Percentiles rank a stretch among this genome's conserved stretches.
These are phyloP conservation scores for Zoysia pacifica DNA, from an alignment of 176 grass and related monocot species.

Conservation along the genomic window DNA sequence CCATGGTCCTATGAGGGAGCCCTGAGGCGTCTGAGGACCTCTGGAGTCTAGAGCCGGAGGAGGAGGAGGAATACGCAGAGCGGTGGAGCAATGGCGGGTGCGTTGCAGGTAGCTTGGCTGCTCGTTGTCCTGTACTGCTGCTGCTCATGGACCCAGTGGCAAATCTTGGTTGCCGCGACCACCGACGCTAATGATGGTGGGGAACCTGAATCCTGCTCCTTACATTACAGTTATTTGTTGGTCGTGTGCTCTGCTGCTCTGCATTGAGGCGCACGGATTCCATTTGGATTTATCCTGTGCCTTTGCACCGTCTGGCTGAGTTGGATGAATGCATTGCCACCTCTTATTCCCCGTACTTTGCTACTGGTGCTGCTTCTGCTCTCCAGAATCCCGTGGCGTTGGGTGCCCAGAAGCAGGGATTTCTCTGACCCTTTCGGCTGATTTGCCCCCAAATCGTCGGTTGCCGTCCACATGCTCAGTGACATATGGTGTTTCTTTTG, in stretches of 20 bases:
- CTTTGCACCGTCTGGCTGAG: not conserved
- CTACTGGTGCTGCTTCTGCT: not conserved
- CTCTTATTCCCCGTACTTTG: not conserved
- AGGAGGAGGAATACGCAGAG: not conserved
- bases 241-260: not conserved
- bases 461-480: not conserved
- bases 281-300: not conserved
- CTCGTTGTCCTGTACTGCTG: constrained; percentile 23
- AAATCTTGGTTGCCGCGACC: constrained; percentile 42
- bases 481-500: constrained; percentile 18
- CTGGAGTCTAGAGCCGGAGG: no score
- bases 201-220: constrained; percentile 3
- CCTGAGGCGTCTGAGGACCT: no score
- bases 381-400: constrained; percentile 36
- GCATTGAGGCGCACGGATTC: constrained; percentile 9
- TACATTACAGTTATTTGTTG: not conserved
- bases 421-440: constrained; percentile 1
- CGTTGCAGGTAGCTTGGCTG: constrained; percentile 19
- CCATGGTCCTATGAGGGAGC: constrained; percentile 32
- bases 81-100: constrained; percentile 44
- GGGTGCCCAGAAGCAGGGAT: not conserved
- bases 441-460: constrained; percentile 19
- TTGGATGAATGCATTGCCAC: not conserved
- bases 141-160: constrained; percentile 32
- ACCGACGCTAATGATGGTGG: constrained; percentile 59